A percentile compares a stretch with the other conserved stretches of the same genome.
These are phyloP conservation scores for Vaccinium myrtillus DNA, from an alignment of 148 eudicot species.

Conservation along the genomic window DNA sequence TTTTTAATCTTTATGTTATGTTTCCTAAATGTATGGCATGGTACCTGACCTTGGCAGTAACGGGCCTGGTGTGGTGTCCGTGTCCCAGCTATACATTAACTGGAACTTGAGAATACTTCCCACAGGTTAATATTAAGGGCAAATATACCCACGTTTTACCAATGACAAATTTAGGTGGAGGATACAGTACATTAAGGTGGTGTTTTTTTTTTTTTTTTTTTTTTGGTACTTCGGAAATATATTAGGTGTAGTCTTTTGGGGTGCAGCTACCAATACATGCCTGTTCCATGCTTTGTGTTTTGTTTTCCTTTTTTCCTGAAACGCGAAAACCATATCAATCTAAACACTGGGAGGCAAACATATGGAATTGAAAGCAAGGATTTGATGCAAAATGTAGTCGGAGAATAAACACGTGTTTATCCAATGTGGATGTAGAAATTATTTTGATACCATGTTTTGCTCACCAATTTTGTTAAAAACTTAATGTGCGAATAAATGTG, in stretches of 20 bases:
- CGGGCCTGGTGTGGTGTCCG: neutral
- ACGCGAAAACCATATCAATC: neutral
- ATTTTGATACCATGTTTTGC: neutral
- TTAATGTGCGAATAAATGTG: neutral
- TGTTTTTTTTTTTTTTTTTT: neutral
- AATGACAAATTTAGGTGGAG: neutral
- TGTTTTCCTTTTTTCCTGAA: neutral
- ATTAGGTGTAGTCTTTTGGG: neutral
- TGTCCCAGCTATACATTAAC: neutral
- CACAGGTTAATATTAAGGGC: neutral
- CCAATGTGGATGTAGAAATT: neutral
- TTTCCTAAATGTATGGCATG: neutral
- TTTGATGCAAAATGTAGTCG: neutral
- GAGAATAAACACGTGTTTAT: neutral
- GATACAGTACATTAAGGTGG: neutral
- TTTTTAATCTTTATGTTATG: neutral
- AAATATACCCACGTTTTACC: neutral
- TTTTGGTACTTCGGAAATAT: too few species aligned
- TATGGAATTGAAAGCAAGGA: neutral
- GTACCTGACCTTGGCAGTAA: conserved; percentile 5
- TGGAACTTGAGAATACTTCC: neutral
- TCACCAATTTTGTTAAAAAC: neutral
- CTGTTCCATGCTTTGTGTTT: neutral
- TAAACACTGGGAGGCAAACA: neutral
- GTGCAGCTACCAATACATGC: neutral